phyloP scores from a whole-genome alignment of 2,329 filamentous ascomycete genomes.

The Beauveria asiatica region DNA sequence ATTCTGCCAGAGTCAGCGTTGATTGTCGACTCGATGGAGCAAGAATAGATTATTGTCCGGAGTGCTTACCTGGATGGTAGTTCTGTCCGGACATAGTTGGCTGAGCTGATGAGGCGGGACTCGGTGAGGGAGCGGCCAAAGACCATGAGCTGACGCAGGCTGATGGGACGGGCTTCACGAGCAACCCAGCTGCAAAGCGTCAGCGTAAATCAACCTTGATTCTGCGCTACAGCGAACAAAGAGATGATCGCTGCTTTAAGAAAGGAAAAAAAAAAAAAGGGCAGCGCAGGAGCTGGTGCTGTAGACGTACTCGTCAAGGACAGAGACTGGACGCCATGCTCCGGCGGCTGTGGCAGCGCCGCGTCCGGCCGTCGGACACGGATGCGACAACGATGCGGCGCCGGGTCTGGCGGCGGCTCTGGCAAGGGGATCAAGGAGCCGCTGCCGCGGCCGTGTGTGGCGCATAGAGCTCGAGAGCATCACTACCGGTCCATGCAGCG shows the following conservation, averaged over 20 bases:
- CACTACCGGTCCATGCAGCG: constrained; percentile 13
- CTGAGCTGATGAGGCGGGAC: constrained; percentile 79
- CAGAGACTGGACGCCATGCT: constrained; percentile 52
- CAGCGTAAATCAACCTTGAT: background rate
- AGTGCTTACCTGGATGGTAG: constrained; percentile 64
- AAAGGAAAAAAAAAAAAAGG: background rate
- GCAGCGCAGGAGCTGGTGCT: background rate
- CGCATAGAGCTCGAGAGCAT: constrained; percentile 30
- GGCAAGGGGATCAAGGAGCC: constrained; percentile 11
- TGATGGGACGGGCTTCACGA: constrained; percentile 89
- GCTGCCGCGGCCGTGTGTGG: constrained; percentile 24
- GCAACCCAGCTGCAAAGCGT: constrained; percentile 68
- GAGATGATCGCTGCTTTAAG: background rate
- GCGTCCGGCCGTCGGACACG: constrained; percentile 1
- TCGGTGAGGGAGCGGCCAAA: constrained; percentile 93
- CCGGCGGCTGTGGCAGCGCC: constrained; percentile 10
- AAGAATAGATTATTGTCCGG: too few species aligned
- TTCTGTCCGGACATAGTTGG: constrained; percentile 95
- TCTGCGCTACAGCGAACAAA: background rate
- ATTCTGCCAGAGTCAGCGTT: constrained; percentile 46
- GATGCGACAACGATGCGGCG: background rate
- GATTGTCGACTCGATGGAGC: background rate
- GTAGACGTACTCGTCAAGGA: constrained; percentile 51
- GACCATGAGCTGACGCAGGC: constrained; percentile 90
- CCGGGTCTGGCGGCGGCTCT: background rate